Evolutionary conservation across 768 basidiomycete genomes (phyloP).

Genomic region (Pleurotus tuber-regium): DNA sequence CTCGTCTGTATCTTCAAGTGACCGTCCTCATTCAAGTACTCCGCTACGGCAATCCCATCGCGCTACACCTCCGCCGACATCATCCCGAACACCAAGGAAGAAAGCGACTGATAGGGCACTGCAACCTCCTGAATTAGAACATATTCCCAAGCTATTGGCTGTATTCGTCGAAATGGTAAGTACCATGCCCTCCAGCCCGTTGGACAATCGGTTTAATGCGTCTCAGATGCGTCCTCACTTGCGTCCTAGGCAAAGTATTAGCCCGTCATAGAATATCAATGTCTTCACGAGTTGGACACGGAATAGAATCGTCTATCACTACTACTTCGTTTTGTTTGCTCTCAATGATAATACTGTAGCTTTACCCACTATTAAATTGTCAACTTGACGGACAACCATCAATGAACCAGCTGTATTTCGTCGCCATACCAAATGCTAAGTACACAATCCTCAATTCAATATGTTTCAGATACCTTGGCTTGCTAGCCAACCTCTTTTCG

Average conservation of each 20-base stretch:
- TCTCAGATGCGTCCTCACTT: conserved; percentile 44
- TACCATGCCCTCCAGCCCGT: conserved; percentile 9
- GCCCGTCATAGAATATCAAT: conserved; percentile 3
- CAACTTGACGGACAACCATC: too few species aligned
- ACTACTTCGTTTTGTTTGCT: too few species aligned
- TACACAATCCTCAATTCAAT: too few species aligned
- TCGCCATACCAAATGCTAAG: too few species aligned
- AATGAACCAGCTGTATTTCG: too few species aligned
- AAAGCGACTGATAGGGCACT: conserved; percentile 45
- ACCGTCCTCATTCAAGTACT: conserved; percentile 7
- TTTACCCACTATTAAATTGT: too few species aligned
- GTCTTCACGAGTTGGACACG: too few species aligned
- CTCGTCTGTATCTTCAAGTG: conserved; percentile 16
- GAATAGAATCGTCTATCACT: too few species aligned
- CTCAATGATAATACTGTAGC: too few species aligned
- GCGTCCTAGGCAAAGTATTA: conserved; percentile 25
- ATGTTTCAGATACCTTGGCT: too few species aligned
- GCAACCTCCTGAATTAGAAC: conserved; percentile 72
- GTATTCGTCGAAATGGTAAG: conserved; percentile 91
- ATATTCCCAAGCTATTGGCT: conserved; percentile 82
- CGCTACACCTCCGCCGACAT: conserved; percentile 7
- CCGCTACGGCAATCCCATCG: background rate
- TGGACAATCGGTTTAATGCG: background rate
- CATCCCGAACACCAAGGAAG: conserved; percentile 28
- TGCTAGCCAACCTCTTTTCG: too few species aligned